phyloP scores from a whole-genome alignment of 192 early-diverging fungal genomes.

The Dissophora ornata region DNA sequence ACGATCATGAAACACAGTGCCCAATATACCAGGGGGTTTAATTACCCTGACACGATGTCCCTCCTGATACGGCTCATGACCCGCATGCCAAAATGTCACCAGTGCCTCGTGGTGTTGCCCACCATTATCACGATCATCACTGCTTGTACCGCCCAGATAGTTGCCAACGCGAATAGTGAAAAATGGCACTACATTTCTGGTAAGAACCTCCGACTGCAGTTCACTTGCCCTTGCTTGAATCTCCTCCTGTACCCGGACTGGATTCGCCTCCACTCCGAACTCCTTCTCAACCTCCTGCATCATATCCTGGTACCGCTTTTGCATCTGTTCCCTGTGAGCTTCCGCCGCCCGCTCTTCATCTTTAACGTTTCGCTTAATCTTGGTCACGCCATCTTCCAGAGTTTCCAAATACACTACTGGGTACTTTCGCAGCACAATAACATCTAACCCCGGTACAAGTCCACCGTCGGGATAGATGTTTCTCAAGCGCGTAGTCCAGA shows the following conservation, averaged over 20 bases:
- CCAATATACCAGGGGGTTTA: too few relatives aligned
- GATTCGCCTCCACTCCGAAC: slow-evolving; percentile 28
- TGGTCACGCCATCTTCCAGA: slow-evolving; percentile 54
- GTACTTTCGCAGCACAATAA: slow-evolving; percentile 68
- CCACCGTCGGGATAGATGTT: slow-evolving; percentile 66
- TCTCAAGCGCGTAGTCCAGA: slow-evolving; percentile 51
- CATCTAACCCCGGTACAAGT: slow-evolving; percentile 68
- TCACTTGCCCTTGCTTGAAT: slow-evolving; percentile 11
- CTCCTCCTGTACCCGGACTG: slow-evolving; percentile 5
- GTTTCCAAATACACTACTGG: slow-evolving; percentile 63
- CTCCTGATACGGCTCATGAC: slow-evolving; percentile 23
- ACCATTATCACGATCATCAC: not conserved
- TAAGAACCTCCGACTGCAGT: not conserved
- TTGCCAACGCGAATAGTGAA: slow-evolving; percentile 41
- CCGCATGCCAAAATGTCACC: slow-evolving; percentile 44
- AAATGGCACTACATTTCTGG: slow-evolving; percentile 24
- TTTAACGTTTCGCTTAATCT: slow-evolving; percentile 55
- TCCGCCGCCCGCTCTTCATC: slow-evolving; percentile 63
- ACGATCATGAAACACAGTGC: too few relatives aligned
- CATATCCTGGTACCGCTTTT: slow-evolving; percentile 33
- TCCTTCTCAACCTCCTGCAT: slow-evolving; percentile 29
- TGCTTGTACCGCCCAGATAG: not conserved
- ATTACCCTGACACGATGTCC: slow-evolving; percentile 32
- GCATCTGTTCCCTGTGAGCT: slow-evolving; percentile 14
- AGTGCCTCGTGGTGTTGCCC: slow-evolving; percentile 17